phyloP scores from a whole-genome alignment of 768 basidiomycete genomes.

The Hortiboletus flavorubellus region DNA sequence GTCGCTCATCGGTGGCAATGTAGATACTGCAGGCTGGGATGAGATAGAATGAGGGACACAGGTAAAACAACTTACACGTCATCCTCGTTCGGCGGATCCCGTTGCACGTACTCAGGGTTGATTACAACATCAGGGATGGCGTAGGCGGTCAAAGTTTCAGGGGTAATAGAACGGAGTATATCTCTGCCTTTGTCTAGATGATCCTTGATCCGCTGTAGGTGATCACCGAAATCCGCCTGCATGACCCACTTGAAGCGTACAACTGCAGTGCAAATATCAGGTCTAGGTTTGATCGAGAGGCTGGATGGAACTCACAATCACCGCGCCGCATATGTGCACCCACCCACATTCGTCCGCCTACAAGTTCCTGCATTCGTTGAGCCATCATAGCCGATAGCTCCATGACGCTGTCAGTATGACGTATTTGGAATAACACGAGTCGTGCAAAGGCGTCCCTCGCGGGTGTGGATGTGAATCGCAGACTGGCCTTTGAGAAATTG shows the following conservation, averaged over 20 bases:
- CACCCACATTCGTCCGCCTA: constrained; percentile 39
- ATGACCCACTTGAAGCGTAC: constrained; percentile 35
- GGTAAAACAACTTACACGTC: constrained; percentile 17
- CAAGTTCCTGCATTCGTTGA: constrained; percentile 29
- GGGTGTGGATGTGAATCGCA: constrained; percentile 32
- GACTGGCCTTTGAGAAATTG: constrained; percentile 24
- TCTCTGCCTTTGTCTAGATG: constrained; percentile 21
- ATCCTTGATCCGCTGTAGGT: constrained; percentile 35
- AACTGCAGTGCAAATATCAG: constrained; percentile 17
- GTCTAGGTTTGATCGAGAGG: too few species aligned
- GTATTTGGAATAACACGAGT: constrained; percentile 31
- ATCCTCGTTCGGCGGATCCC: constrained; percentile 15
- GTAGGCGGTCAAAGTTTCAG: constrained; percentile 19
- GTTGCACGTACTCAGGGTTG: constrained; percentile 16
- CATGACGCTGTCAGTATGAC: constrained; percentile 26
- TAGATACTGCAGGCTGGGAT: constrained; percentile 26
- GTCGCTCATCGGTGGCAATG: constrained; percentile 43
- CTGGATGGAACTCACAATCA: constrained; percentile 32
- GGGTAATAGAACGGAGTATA: constrained; percentile 16
- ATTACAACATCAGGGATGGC: constrained; percentile 19
- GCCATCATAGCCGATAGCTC: constrained; percentile 32
- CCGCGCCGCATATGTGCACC: constrained; percentile 43
- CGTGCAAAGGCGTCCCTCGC: constrained; percentile 33
- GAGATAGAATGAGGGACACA: constrained; percentile 1
- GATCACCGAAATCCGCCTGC: constrained; percentile 34